Conservation (phyloP, 176 grass and related monocot species). For the Ampelocalamus luodianensis region DNA sequence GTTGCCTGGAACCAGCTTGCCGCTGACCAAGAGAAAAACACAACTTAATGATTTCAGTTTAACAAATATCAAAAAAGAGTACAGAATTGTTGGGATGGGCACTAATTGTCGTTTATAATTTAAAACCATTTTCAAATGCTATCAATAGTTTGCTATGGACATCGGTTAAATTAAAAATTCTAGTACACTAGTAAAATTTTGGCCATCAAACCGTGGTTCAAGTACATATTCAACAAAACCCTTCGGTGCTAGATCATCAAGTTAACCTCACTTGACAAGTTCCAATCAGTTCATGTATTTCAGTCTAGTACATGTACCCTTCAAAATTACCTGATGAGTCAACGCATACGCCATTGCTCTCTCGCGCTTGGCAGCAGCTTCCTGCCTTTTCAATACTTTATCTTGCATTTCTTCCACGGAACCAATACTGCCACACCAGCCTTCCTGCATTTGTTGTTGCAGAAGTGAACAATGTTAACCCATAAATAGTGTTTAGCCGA, state of each 20-base stretch:
- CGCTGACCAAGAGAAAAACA: conserved; percentile 61
- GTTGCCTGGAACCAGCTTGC: conserved; percentile 87
- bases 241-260: background rate
- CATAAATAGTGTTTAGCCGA: conserved; percentile 9
- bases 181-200: background rate
- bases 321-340: conserved; percentile 87
- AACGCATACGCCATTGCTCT: conserved; percentile 98
- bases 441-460: conserved; percentile 60
- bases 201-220: background rate
- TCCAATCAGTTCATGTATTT: conserved; percentile 12
- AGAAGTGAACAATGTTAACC: background rate
- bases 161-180: background rate
- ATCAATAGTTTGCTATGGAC: background rate
- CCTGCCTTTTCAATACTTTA: conserved; percentile 89
- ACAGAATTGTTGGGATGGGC: conserved; percentile 6
- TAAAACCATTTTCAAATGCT: conserved; percentile 28
- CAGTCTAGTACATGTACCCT: background rate
- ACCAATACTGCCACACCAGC: conserved; percentile 89
- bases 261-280: conserved; percentile 25
- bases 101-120: background rate
- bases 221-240: conserved; percentile 37
- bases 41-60: conserved; percentile 11
- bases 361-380: conserved; percentile 92
- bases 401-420: conserved; percentile 86
- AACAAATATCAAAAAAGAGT: conserved; percentile 12